Percentiles rank a stretch among this genome's conserved stretches.
phyloP scores from a whole-genome alignment of 768 basidiomycete species.

The Rhodotorula kratochvilovae region DNA sequence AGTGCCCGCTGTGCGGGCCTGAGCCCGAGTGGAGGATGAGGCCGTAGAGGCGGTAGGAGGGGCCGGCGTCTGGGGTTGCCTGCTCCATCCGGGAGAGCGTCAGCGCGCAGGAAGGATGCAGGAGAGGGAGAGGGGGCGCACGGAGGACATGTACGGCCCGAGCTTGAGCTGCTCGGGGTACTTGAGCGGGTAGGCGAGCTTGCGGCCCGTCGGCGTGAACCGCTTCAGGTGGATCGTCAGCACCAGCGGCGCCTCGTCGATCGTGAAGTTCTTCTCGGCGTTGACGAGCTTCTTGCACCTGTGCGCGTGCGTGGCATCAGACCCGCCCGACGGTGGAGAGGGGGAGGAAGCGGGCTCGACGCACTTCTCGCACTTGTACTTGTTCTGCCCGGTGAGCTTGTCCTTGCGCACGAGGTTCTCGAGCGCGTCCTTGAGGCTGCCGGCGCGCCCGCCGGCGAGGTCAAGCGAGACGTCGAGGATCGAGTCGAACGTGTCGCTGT shows the following conservation, averaged over 20 bases:
- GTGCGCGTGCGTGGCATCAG: background rate
- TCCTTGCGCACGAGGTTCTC: constrained; percentile 77
- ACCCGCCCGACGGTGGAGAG: background rate
- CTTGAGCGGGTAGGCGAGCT: constrained; percentile 69
- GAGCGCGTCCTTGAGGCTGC: constrained; percentile 65
- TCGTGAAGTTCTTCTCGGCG: constrained; percentile 83
- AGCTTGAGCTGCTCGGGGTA: constrained; percentile 73
- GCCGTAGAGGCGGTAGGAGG: constrained; percentile 79
- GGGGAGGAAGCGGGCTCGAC: constrained; percentile 42
- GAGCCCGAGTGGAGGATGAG: constrained; percentile 88
- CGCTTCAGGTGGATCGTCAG: constrained; percentile 92
- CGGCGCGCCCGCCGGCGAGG: constrained; percentile 56
- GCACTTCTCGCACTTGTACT: constrained; percentile 98
- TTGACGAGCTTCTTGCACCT: constrained; percentile 89
- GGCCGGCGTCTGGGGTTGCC: constrained; percentile 49
- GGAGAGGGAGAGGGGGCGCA: no score
- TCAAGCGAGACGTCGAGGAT: constrained; percentile 92
- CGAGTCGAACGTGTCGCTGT: constrained; percentile 93
- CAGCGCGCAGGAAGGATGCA: no score
- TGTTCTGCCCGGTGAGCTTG: constrained; percentile 78
- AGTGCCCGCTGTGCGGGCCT: constrained; percentile 93
- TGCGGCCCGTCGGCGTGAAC: constrained; percentile 77
- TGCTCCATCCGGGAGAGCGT: no score
- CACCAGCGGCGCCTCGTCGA: constrained; percentile 79
- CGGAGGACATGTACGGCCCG: constrained; percentile 73